Base-by-base conservation (phyloP, 768 basidiomycete species). In the Pleurotus citrinopileatus region DNA sequence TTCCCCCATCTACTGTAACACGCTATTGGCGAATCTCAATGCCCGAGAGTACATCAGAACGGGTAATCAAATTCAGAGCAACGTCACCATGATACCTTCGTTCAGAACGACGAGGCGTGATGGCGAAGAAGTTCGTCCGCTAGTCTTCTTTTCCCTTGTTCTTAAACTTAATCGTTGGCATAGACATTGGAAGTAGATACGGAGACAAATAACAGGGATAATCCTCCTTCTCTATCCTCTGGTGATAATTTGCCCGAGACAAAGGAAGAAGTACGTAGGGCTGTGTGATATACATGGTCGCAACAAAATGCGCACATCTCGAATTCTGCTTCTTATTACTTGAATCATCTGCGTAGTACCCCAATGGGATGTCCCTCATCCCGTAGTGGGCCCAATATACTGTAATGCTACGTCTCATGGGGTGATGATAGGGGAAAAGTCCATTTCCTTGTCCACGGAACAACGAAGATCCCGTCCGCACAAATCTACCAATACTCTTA, bases 1-100 rank as follows among this genome's bases (percentile, higher is more conserved):
- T 28, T 53, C 42, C 22, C 52, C 56, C 15, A 46, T 53, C 42
- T 53, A 52, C 12, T 52, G 45, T 38, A 56, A 56, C 15, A 52
- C 40, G 8, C 37, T 52, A 19, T 38, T 43, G 34, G 48, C 51
- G 43, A 53, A 57, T 27, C 25, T 54, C 19, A 45, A 37, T 27
- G 28, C 32, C 10, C 22, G 52, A 15, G 36, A 57, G 8, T 57
- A 38, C 34, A 54, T 45, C 13, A 17, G 53, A 38, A 7, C 38
- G 17, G 38, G 38, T 15, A 40, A 13, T 40, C 19, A 13, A 19
- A 40, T 12, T 19, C 38, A 37, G 20, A 51, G 17, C 13, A n/a
- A 51, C 22, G 19, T 51, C n/a, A 50, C 48, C n/a, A 50, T 50
- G 48, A 51, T 32, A 12, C 48, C 48, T 9, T 51, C 48, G 5